Evolutionary conservation across 2,329 filamentous ascomycete genomes (phyloP).

Genomic region (Didymella segeticola): DNA sequence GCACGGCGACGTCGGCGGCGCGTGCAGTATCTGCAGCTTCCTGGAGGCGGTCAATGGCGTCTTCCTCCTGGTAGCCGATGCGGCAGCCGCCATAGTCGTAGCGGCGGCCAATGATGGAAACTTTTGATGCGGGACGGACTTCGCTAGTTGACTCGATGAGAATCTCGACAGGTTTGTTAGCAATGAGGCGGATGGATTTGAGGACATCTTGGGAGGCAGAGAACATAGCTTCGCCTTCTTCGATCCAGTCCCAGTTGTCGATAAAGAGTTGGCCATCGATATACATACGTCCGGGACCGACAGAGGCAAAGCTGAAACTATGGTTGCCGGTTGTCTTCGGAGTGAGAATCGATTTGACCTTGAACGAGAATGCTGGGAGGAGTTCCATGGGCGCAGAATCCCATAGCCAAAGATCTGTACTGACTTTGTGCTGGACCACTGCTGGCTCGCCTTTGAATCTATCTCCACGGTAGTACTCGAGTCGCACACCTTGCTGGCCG

Average conservation of each 20-base stretch:
- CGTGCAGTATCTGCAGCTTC: conserved; percentile 72
- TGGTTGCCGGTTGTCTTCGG: conserved; percentile 67
- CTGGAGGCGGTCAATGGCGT: conserved; percentile 62
- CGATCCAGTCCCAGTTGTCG: conserved; percentile 73
- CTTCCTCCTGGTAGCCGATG: conserved; percentile 73
- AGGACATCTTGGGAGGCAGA: conserved; percentile 71
- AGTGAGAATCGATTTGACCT: conserved; percentile 66
- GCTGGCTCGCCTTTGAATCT: conserved; percentile 65
- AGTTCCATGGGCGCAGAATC: conserved; percentile 70
- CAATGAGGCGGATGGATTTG: conserved; percentile 66
- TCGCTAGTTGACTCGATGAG: conserved; percentile 72
- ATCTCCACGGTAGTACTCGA: conserved; percentile 71
- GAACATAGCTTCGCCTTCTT: conserved; percentile 74
- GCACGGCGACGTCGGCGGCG: conserved; percentile 76
- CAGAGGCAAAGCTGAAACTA: conserved; percentile 71
- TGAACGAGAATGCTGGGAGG: conserved; percentile 69
- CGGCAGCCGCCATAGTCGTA: conserved; percentile 75
- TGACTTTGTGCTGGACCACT: conserved; percentile 65
- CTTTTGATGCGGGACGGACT: conserved; percentile 66
- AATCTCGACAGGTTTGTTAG: conserved; percentile 66
- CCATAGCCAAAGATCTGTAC: conserved; percentile 74
- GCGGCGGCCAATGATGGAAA: conserved; percentile 63
- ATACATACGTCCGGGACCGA: conserved; percentile 68
- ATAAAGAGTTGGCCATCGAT: conserved; percentile 66
- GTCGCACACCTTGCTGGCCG: conserved; percentile 66